phyloP scores from a whole-genome alignment of 257 asterid species.

The Solanum etuberosum region DNA sequence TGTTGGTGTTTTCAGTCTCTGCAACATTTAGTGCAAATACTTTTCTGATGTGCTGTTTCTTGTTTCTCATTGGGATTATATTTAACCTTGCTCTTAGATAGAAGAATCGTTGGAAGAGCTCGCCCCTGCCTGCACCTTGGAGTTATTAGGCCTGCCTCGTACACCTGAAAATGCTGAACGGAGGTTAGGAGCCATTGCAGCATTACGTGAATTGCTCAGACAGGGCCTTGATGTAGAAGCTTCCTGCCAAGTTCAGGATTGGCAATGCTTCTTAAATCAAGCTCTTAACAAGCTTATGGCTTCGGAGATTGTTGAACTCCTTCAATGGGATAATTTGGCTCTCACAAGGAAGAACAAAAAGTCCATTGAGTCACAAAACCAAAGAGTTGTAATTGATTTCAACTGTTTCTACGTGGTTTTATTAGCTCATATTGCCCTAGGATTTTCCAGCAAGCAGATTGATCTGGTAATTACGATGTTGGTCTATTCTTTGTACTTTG shows the following conservation, averaged over 20 bases:
- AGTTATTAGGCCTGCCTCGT: conserved; percentile 81
- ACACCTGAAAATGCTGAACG: conserved; percentile 95
- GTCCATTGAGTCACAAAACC: conserved; percentile 84
- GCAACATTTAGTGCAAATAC: background rate
- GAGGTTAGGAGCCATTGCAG: conserved; percentile 85
- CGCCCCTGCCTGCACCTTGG: conserved; percentile 97
- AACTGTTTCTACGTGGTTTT: conserved; percentile 69
- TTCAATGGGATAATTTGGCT: conserved; percentile 79
- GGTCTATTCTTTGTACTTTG: background rate
- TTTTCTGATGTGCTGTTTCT: background rate
- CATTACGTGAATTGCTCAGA: conserved; percentile 83
- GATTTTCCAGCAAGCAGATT: conserved; percentile 80
- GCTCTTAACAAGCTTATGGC: conserved; percentile 88
- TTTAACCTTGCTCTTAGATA: conserved; percentile 44
- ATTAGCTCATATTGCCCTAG: conserved; percentile 86
- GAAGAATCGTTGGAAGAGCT: conserved; percentile 97
- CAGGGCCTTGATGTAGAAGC: conserved; percentile 92
- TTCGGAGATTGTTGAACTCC: conserved; percentile 80
- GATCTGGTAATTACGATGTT: conserved; percentile 44
- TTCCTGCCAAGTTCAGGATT: conserved; percentile 90
- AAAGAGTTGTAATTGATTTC: conserved; percentile 76
- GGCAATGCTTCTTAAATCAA: conserved; percentile 90
- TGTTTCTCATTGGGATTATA: conserved; percentile 4
- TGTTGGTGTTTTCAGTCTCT: background rate
- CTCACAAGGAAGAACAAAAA: conserved; percentile 79